Base-by-base conservation (phyloP, 352 stramenopile species). In the Phytophthora ohioensis region DNA sequence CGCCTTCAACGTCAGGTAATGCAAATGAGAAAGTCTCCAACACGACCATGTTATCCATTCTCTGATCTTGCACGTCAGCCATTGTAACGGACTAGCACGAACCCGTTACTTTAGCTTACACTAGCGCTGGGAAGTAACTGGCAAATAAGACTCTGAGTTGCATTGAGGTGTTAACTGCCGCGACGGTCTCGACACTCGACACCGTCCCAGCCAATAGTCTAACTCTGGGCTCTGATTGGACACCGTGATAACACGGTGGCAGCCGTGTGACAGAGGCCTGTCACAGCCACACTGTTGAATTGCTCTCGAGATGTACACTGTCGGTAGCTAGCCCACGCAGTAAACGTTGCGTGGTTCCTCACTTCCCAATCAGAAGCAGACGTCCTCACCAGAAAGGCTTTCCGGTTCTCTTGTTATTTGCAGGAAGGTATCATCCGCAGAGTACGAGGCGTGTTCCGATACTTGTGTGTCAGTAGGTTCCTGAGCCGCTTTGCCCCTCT, bases 291-390 rank as follows among this genome's bases (percentile, higher is more conserved):
- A 27, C 21, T 27, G 21, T 27, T 27, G 21, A 27, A 27, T 27
- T 27, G 21, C 21, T 27, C 21, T 27, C 21, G 21, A 27, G 21
- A 27, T 27, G 21, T 27, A 27, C 21, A 27, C 21, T 27, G 21
- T 46, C 32, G 36, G 30, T 57, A 13, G 51, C 11, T 45, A 8
- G 51, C 51, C 51, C 51, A 57, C 31, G 17, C 51, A 15, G 31
- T 41, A n/a, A 57, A 57, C 5, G 32, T 31, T 27, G 12, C 51
- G 17, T 57, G 36, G 31, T 41, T 57, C 17, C 8, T 57, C 11
- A 43, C 51, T 38, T 57, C 51, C 51, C 51, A 57, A 8, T 32
- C 31, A 12, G n/a, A 30, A 11, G 30, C 10, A 7, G 36, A 45
- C 6, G 6, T 57, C 34, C 36, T 57, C 6, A 57, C 36, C 10